Base-by-base conservation (phyloP, 345 rosid species). In the Pistacia atlantica region DNA sequence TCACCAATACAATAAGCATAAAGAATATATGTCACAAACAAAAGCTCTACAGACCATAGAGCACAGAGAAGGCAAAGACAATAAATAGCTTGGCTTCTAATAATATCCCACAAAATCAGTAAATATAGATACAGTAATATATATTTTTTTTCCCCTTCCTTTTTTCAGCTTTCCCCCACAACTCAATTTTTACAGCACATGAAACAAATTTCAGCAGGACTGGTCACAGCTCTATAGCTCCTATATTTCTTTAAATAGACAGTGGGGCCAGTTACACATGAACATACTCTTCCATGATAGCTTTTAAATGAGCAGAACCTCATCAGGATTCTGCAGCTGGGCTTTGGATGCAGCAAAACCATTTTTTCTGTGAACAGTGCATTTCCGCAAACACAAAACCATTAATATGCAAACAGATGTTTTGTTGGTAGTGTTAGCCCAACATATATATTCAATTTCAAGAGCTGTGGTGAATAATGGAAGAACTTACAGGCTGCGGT, bases 291-390 rank as follows among this genome's bases (percentile, higher is more conserved):
- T 71, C 79, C 57, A 69, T 28, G 72, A 85, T 86, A 76, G 82
- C 83, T 71, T 81, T 71, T 65, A 49, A 10, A 35, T 17, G 54
- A 69, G 79, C 79, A 72, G 31, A 73, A 38, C 72, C 54, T 76
- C 52, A 68, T 93, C 89, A 92, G 84, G 97, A 86, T 78, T 90
- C 92, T 25, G 89, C 90, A 31, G 90, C 60, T 8, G 96, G 93
- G 77, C 87, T 80, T 65, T 84, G 88, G 61, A 93, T 66, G 87
- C 99, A 95, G 91, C 98, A 95, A 74, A 95, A 86, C 99, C 99
- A 93, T 81, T 92, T 95, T 81, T 84, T 93, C 99, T 95, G 94
- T 75, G 79, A 79, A 38, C 57, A 77, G 63, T 14, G 65, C 56
- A 81, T 48, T 46, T 65, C 51, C 42, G 55, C 54, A 52, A 33